Conservation (phyloP, 2,329 filamentous ascomycete species). For the Colletotrichum musicola region DNA sequence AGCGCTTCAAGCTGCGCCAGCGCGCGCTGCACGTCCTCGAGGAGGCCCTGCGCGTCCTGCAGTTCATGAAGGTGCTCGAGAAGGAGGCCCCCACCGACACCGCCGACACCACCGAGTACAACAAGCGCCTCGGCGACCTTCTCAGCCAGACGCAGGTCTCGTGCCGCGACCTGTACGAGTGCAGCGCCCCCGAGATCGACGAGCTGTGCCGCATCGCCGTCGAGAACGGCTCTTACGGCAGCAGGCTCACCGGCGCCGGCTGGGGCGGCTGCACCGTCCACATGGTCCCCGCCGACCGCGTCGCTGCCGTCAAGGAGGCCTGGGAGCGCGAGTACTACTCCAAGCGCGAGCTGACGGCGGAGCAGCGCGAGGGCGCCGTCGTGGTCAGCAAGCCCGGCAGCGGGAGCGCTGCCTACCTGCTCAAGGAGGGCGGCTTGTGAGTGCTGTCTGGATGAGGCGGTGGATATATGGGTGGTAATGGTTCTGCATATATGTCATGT, state of each 20-base stretch:
- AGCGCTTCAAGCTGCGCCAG: constrained; percentile 88
- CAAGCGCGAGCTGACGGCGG: constrained; percentile 72
- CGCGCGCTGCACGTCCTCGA: constrained; percentile 91
- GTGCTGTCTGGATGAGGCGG: not conserved
- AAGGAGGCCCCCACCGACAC: constrained; percentile 53
- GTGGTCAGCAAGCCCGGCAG: constrained; percentile 90
- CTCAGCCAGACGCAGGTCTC: constrained; percentile 92
- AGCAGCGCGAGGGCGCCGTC: constrained; percentile 83
- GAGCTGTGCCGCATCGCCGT: constrained; percentile 85
- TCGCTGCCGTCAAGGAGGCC: constrained; percentile 81
- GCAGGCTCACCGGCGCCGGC: constrained; percentile 89
- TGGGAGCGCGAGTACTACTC: constrained; percentile 87
- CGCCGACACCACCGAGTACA: constrained; percentile 70
- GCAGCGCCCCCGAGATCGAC: constrained; percentile 93
- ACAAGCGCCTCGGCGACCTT: constrained; percentile 79
- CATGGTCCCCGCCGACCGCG: constrained; percentile 85
- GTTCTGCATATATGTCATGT: not conserved
- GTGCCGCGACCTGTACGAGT: constrained; percentile 89
- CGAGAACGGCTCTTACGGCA: constrained; percentile 84
- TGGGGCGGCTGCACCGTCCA: constrained; percentile 98
- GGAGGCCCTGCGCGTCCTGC: constrained; percentile 87
- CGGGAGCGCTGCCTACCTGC: constrained; percentile 70
- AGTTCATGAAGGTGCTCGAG: constrained; percentile 84
- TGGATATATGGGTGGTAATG: not conserved
- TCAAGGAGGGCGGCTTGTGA: constrained; percentile 45